Percentiles rank a stretch among this genome's conserved stretches.
Evolutionary conservation across 805 yeast species (phyloP).

Genomic region (Cephaloascus fragrans): DNA sequence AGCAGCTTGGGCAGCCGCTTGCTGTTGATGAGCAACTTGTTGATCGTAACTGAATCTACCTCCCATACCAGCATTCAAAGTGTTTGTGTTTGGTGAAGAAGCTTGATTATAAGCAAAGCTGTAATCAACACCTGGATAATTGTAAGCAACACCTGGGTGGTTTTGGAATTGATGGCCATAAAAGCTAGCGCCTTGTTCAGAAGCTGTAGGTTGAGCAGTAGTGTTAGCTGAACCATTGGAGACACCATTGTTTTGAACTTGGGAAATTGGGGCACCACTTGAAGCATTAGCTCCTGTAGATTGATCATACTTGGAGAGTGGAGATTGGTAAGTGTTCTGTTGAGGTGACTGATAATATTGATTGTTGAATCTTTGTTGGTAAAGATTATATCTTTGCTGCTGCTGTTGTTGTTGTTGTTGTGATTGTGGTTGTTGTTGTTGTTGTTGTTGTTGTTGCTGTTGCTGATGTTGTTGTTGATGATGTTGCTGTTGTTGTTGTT

Average conservation of each 20-base stretch:
- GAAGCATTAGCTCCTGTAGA: neutral
- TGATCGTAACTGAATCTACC: constrained; percentile 7
- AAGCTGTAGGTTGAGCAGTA: constrained; percentile 7
- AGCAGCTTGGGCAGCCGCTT: constrained; percentile 4
- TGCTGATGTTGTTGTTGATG: constrained; percentile 4
- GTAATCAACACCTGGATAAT: constrained; percentile 35
- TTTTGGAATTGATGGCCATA: constrained; percentile 11
- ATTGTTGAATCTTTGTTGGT: constrained; percentile 5
- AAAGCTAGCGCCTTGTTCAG: constrained; percentile 2
- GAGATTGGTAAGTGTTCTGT: constrained; percentile 10
- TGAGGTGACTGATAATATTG: constrained; percentile 3
- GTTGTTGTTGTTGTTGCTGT: constrained; percentile 9
- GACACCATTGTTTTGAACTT: neutral
- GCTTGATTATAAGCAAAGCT: constrained; percentile 24
- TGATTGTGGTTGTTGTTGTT: constrained; percentile 3
- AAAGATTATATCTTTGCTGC: constrained; percentile 3
- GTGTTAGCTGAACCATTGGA: constrained; percentile 5
- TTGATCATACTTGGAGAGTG: constrained; percentile 2
- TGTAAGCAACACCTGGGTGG: constrained; percentile 29
- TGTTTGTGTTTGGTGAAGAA: constrained; percentile 17
- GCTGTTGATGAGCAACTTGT: constrained; percentile 4
- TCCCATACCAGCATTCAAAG: constrained; percentile 9
- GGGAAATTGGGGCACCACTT: neutral
- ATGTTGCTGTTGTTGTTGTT: constrained; percentile 5
- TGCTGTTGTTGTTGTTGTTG: constrained; percentile 6